Conservation (phyloP, 495 filamentous ascomycete genomes). For the Aspergillus ostianus region DNA sequence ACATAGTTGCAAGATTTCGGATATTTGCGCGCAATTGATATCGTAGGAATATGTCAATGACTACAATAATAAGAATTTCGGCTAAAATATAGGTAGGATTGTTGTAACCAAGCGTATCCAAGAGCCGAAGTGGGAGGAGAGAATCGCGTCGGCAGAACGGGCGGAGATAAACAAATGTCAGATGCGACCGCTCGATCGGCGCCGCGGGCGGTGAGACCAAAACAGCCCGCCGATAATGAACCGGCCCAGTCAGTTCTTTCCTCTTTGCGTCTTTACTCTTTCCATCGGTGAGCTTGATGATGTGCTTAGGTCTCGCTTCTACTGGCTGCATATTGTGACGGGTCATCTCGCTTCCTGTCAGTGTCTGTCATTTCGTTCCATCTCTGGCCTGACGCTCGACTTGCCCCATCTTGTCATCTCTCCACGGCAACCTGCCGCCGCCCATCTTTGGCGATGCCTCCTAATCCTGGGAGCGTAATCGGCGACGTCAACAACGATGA, state of each 20-base stretch:
- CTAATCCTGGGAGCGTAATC: constrained; percentile 18
- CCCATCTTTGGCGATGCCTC: constrained; percentile 18
- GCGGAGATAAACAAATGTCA: constrained; percentile 25
- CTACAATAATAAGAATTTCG: constrained; percentile 2
- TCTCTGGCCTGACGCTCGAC: constrained; percentile 1
- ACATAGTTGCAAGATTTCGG: constrained; percentile 22
- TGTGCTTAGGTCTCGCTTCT: background rate
- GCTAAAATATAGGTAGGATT: background rate
- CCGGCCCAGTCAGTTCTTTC: background rate
- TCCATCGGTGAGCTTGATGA: constrained; percentile 2
- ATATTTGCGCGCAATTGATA: background rate
- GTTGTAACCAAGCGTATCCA: background rate
- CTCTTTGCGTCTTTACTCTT: background rate
- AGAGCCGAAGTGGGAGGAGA: background rate
- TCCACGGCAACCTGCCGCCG: background rate
- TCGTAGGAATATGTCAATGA: background rate
- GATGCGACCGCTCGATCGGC: constrained; percentile 13
- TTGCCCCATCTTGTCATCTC: background rate
- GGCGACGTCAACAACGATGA: constrained; percentile 59
- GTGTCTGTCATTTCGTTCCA: background rate
- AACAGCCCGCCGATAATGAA: background rate
- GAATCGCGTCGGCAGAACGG: constrained; percentile 16
- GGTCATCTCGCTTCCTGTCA: background rate
- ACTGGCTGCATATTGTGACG: constrained; percentile 2
- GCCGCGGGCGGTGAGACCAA: constrained; percentile 22